Evolutionary conservation across 371 early-diverging fungal species (phyloP).

Genomic region (Entomophthora muscae): DNA sequence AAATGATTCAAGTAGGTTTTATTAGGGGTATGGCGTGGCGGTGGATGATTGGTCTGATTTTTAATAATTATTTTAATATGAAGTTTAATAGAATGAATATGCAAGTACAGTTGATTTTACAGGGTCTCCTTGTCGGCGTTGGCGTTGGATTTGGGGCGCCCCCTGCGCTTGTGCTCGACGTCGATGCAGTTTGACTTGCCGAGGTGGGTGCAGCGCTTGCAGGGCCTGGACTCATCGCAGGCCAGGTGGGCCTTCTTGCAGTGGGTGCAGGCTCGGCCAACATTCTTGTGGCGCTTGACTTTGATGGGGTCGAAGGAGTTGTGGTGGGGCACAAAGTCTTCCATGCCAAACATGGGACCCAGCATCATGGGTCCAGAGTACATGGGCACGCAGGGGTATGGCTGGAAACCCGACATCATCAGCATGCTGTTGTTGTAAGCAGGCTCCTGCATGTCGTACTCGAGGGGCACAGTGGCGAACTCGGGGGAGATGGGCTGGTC

Average conservation of each 20-base stretch:
- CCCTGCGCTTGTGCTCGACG: constrained; percentile 62
- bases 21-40: too few species aligned
- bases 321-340: constrained; percentile 1
- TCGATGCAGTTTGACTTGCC: constrained; percentile 54
- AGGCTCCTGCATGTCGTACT: neutral
- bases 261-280: constrained; percentile 30
- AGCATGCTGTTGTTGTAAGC: neutral
- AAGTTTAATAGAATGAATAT: too few species aligned
- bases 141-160: constrained; percentile 53
- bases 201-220: constrained; percentile 48
- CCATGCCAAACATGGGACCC: neutral
- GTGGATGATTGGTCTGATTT: too few species aligned
- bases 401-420: neutral
- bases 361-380: neutral
- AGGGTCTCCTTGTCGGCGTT: constrained; percentile 18
- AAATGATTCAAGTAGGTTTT: too few species aligned
- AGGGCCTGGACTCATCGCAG: constrained; percentile 49
- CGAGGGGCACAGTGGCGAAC: neutral
- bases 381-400: neutral
- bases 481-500: neutral
- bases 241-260: constrained; percentile 45
- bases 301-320: constrained; percentile 8
- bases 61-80: too few species aligned
- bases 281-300: constrained; percentile 12
- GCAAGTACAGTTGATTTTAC: too few species aligned